These are phyloP conservation scores for Cytospora paraplurivora DNA, from an alignment of 2,329 filamentous ascomycete species.

Conservation along the genomic window DNA sequence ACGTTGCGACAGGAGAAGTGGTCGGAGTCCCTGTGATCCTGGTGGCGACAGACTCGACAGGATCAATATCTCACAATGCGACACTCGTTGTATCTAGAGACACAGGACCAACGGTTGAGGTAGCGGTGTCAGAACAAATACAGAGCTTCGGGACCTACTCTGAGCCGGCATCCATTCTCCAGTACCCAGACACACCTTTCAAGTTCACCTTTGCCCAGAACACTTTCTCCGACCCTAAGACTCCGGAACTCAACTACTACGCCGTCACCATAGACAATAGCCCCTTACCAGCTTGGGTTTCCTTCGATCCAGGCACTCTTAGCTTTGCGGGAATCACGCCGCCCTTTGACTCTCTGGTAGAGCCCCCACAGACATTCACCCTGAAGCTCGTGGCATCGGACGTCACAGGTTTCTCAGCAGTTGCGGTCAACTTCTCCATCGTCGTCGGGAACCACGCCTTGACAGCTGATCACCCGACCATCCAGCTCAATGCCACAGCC, in stretches of 20 bases:
- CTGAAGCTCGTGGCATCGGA: conserved; percentile 78
- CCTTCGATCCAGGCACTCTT: conserved; percentile 66
- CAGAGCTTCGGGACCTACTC: conserved; percentile 60
- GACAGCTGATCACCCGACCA: conserved; percentile 58
- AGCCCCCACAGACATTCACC: conserved; percentile 71
- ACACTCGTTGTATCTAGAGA: conserved; percentile 70
- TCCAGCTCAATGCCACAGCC: conserved; percentile 59
- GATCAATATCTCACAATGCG: conserved; percentile 64
- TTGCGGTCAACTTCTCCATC: conserved; percentile 68
- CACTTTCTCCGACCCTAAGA: conserved; percentile 63
- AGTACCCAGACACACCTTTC: conserved; percentile 56
- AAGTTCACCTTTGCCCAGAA: conserved; percentile 54
- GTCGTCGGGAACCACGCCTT: conserved; percentile 72
- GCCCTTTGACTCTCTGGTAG: conserved; percentile 60
- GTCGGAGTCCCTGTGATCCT: conserved; percentile 66
- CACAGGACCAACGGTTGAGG: conserved; percentile 53
- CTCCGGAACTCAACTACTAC: conserved; percentile 67
- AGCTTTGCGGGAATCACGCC: conserved; percentile 74
- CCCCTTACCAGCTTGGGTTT: conserved; percentile 83
- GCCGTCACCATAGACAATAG: conserved; percentile 75
- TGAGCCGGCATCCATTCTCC: conserved; percentile 59
- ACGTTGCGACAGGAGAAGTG: conserved; percentile 51
- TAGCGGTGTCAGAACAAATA: conserved; percentile 62
- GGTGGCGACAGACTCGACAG: conserved; percentile 68
- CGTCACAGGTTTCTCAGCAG: conserved; percentile 73